Conservation (phyloP, 75 land plant genomes). For the Cupressus sempervirens region DNA sequence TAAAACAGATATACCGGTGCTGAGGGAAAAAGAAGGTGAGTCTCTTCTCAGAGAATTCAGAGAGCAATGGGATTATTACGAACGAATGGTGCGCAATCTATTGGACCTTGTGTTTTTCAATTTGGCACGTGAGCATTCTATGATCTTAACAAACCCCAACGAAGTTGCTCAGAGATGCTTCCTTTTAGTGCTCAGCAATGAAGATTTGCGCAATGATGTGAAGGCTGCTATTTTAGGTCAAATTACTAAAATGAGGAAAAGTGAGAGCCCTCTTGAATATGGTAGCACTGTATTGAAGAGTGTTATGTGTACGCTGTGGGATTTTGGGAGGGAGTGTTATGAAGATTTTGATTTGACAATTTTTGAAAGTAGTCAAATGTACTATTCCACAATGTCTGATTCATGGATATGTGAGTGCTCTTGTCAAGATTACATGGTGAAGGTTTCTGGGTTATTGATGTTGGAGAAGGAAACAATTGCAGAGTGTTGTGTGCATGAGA, state of each 20-base stretch:
- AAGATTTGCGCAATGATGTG: conserved; percentile 81
- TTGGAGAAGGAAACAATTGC: conserved; percentile 77
- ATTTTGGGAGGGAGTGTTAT: conserved; percentile 79
- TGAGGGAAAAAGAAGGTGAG: conserved; percentile 50
- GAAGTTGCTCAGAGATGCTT: too few species aligned
- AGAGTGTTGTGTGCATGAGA: conserved; percentile 62
- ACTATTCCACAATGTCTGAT: conserved; percentile 75
- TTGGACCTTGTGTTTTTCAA: too few species aligned
- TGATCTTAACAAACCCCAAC: too few species aligned
- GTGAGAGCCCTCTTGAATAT: too few species aligned
- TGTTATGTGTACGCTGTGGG: conserved; percentile 71
- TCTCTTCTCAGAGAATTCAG: conserved; percentile 26
- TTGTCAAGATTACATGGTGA: conserved; percentile 85
- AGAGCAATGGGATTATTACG: too few species aligned
- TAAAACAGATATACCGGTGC: conserved; percentile 64
- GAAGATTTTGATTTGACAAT: conserved; percentile 77
- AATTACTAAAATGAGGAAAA: too few species aligned
- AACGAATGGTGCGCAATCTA: too few species aligned
- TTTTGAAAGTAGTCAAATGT: conserved; percentile 66
- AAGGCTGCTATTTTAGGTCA: too few species aligned
- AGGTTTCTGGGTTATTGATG: conserved; percentile 78
- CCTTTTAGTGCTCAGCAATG: conserved; percentile 12
- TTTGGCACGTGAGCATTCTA: too few species aligned
- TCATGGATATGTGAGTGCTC: conserved; percentile 88
- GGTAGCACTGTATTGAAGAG: conserved; percentile 79